phyloP scores from a whole-genome alignment of 805 yeast genomes.

The Barnettozyma sucrosica region DNA sequence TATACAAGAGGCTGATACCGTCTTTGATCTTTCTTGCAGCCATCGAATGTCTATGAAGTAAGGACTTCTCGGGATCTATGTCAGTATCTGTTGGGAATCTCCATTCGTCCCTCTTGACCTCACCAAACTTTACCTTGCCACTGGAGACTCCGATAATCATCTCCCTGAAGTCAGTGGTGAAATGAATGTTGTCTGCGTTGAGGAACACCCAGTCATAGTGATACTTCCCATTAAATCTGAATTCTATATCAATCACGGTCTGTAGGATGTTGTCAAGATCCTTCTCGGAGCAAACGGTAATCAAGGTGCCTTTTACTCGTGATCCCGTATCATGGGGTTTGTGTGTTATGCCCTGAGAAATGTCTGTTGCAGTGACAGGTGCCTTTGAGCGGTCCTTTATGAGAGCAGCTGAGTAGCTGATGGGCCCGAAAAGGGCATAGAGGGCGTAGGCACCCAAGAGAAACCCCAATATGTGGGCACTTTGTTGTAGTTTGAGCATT shows the following conservation, averaged over 20 bases:
- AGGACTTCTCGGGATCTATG: slow-evolving; percentile 70
- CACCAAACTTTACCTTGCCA: slow-evolving; percentile 67
- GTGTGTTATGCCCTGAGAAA: not conserved
- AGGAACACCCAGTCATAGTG: slow-evolving; percentile 91
- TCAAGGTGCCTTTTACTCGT: slow-evolving; percentile 34
- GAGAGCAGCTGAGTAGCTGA: not conserved
- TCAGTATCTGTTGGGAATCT: slow-evolving; percentile 60
- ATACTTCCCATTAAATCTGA: slow-evolving; percentile 41
- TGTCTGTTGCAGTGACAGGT: not conserved
- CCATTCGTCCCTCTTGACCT: slow-evolving; percentile 77
- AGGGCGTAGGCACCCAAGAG: not conserved
- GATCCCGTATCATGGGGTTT: not conserved
- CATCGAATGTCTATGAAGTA: slow-evolving; percentile 54
- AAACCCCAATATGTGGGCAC: too few relatives aligned
- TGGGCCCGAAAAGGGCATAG: not conserved
- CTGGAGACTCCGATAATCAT: slow-evolving; percentile 47
- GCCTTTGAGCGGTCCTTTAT: not conserved
- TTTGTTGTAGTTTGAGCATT: too few relatives aligned
- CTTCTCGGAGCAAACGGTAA: slow-evolving; percentile 53
- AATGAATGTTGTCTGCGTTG: slow-evolving; percentile 58
- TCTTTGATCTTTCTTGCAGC: slow-evolving; percentile 56
- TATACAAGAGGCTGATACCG: slow-evolving; percentile 61
- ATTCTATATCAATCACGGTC: slow-evolving; percentile 41
- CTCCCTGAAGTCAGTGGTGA: slow-evolving; percentile 61
- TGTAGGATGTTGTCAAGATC: slow-evolving; percentile 47